phyloP scores from a whole-genome alignment of 805 yeast species.

The Cyberlindnera sargentensis region DNA sequence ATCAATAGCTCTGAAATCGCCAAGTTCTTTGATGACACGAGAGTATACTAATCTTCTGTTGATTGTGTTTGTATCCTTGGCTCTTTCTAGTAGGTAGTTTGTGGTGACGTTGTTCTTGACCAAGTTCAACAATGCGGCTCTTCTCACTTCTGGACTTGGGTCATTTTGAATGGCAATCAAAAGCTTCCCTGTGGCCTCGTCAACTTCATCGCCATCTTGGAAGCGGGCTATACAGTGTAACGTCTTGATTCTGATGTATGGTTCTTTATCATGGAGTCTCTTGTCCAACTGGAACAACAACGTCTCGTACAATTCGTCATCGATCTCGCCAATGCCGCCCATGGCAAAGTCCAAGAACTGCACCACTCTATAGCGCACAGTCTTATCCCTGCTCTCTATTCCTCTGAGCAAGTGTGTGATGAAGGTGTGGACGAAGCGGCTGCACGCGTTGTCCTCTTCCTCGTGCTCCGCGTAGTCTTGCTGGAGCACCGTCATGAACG shows the following conservation, averaged over 20 bases:
- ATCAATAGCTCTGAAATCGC: slow-evolving; percentile 50
- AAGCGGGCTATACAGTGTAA: slow-evolving; percentile 71
- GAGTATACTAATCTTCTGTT: slow-evolving; percentile 72
- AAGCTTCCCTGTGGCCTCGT: slow-evolving; percentile 41
- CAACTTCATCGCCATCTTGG: slow-evolving; percentile 45
- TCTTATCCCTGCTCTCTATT: slow-evolving; percentile 64
- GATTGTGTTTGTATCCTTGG: slow-evolving; percentile 66
- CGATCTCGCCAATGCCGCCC: slow-evolving; percentile 67
- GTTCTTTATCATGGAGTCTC: slow-evolving; percentile 69
- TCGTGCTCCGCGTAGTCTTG: slow-evolving; percentile 23
- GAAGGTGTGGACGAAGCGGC: slow-evolving; percentile 51
- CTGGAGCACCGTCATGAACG: slow-evolving; percentile 44
- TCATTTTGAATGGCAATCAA: slow-evolving; percentile 62
- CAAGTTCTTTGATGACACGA: slow-evolving; percentile 58
- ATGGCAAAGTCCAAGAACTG: slow-evolving; percentile 69
- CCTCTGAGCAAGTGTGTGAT: slow-evolving; percentile 71
- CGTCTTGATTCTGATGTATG: slow-evolving; percentile 77
- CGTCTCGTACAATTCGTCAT: slow-evolving; percentile 59
- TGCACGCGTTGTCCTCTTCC: slow-evolving; percentile 33
- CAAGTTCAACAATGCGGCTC: slow-evolving; percentile 73
- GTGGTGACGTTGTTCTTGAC: slow-evolving; percentile 47
- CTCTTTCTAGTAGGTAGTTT: slow-evolving; percentile 65
- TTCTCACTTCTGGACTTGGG: slow-evolving; percentile 79
- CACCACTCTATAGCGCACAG: slow-evolving; percentile 73
- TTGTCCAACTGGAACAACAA: slow-evolving; percentile 53